Base-by-base conservation (phyloP, 1,284 basidiomycete species). In the Trichosporon ovoides region DNA sequence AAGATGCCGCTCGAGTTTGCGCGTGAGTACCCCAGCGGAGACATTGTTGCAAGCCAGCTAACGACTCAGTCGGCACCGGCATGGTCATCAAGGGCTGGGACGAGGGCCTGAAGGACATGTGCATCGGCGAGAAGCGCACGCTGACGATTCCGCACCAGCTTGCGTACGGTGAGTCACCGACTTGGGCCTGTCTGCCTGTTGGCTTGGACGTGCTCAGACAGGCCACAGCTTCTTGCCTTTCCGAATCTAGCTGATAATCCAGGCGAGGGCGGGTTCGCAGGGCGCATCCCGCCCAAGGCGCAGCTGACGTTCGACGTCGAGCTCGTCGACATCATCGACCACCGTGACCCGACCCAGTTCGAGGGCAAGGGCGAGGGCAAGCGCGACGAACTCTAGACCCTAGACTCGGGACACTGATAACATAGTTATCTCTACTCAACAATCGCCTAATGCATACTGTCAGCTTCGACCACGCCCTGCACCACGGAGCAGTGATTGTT, bases 291-390 rank as follows among this genome's bases (percentile, higher is more conserved):
- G 19, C 81, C 87, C 24, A 82, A 87, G 68, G 86, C 93, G 3
- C 86, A 87, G 7, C 82, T 98, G 35, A 85, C 93, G 34, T 98
- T 98, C 77, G 89, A 92, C 18, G 89, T 89, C 34, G 90, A 94
- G 75, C 82, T 94, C 18, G 77, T 87, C 22, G 81, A 80, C 16
- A 79, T 81, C 72, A 80, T 80, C 74, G 79, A 79, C 69, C 66
- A 76, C 49, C 66, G 66, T 13, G 69, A 73, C 43, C 43, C 43
- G 43, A 28, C 24, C 24, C 43, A 38, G 37, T 48, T 28, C 43
- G 43, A 48, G 43, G 16, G 28, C 43, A 48, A 48, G 43, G 43
- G n/a, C 9, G 24, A 28, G 22, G 16, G 22, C 22, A 31, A 28
- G 43, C 43, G 28, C 43, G 43, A 48, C 43, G 57, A 58, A 48